phyloP scores from a whole-genome alignment of 352 stramenopile genomes.

The Pythium aristosporum region DNA sequence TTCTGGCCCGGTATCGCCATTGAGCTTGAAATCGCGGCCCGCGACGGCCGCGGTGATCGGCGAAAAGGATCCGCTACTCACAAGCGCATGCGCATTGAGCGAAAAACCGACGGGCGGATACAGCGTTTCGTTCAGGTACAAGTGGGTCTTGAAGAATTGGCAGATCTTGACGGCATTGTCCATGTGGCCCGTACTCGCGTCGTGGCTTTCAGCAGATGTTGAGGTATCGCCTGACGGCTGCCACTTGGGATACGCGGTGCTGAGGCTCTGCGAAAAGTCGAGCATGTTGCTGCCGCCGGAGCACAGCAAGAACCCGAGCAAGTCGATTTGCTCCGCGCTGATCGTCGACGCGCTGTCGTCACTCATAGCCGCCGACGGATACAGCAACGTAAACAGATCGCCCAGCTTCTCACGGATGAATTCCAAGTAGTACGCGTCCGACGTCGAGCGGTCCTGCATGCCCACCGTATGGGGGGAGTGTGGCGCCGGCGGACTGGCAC shows the following conservation, averaged over 20 bases:
- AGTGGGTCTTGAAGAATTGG: slow-evolving; percentile 70
- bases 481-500: slow-evolving; percentile 56
- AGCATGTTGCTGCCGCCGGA: slow-evolving; percentile 49
- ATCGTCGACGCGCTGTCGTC: slow-evolving; percentile 53
- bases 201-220: slow-evolving; percentile 17
- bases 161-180: slow-evolving; percentile 68
- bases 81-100: slow-evolving; percentile 26
- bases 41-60: slow-evolving; percentile 8
- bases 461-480: slow-evolving; percentile 74
- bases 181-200: slow-evolving; percentile 18
- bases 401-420: slow-evolving; percentile 82
- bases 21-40: slow-evolving; percentile 8
- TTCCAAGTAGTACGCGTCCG: slow-evolving; percentile 74
- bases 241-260: slow-evolving; percentile 68
- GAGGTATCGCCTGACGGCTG: slow-evolving; percentile 28
- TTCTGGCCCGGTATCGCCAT: background rate
- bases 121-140: slow-evolving; percentile 77
- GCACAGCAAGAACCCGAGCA: slow-evolving; percentile 75
- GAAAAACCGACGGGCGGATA: slow-evolving; percentile 78
- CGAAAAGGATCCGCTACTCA: slow-evolving; percentile 25
- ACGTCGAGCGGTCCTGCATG: slow-evolving; percentile 77
- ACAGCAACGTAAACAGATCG: slow-evolving; percentile 71
- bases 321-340: slow-evolving; percentile 62
- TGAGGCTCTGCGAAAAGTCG: slow-evolving; percentile 56
- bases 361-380: slow-evolving; percentile 51